Base-by-base conservation (phyloP, 1,284 basidiomycete genomes). In the Earliella scabrosa region DNA sequence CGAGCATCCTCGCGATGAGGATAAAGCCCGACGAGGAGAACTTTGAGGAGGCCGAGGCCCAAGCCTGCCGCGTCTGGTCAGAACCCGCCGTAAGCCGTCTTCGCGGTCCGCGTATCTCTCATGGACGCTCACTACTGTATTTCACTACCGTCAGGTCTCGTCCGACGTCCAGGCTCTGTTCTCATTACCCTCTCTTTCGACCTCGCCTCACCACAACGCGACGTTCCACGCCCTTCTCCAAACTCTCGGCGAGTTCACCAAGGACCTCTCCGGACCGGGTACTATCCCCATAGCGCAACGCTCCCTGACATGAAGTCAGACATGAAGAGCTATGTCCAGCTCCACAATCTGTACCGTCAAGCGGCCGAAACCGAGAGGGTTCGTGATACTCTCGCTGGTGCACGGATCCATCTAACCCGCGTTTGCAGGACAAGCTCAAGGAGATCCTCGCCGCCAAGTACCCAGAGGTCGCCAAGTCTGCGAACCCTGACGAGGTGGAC, bases 281-380 rank as follows among this genome's bases (percentile, higher is more conserved):
- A 56, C 57, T 6, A 65, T 75, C 88, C 88, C 0, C 74, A 88
- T 14, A 79, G 82, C 0, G 77, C 85, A 2, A 83, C 92, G 0
- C 77, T 99, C 1, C 97, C 97, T 0, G 97, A 99, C 74, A 98
- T 99, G 93, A 97, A 97, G 71, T 88, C 96, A 4, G 90, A 90
- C 63, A 97, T 95, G 0, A 71, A 77, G 35, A 84, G 83, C 54
- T 99, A 98, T 70, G 87, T 95, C 44, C 79, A 83, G 32, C 77
- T 97, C 23, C 93, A 95, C 68, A 83, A 77, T 27, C 68, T 95
- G 56, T 97, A 95, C 75, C 88, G 88, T 63, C 68, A 75, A 4
- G 83, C 85, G 52, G 86, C 92, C 1, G 80, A 85, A 32, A 80
- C 85, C 45, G 95, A 96, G 68, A 86, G 89, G 63, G 75, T n/a